phyloP scores from a whole-genome alignment of 2,329 filamentous ascomycete species.

The Pochonia chlamydosporia region DNA sequence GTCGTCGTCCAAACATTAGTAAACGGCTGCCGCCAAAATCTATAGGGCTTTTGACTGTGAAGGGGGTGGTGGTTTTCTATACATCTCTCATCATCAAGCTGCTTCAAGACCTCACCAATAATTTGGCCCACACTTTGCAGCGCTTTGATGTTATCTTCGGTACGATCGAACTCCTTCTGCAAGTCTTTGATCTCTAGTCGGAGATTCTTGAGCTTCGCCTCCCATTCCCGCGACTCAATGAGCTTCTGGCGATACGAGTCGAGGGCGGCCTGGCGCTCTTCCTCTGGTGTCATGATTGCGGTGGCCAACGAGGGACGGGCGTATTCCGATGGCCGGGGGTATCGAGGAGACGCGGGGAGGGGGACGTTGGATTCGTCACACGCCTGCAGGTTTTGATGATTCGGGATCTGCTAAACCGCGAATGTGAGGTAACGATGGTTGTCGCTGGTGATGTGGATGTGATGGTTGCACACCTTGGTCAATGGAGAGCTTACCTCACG shows the following conservation, averaged over 20 bases:
- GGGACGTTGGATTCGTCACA: neutral
- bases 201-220: conserved; percentile 91
- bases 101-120: conserved; percentile 97
- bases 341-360: conserved; percentile 4
- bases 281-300: conserved; percentile 45
- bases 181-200: conserved; percentile 94
- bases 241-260: conserved; percentile 74
- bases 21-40: too few species aligned
- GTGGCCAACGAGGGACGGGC: neutral
- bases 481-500: conserved; percentile 34
- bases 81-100: conserved; percentile 98
- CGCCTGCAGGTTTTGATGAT: neutral
- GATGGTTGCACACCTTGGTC: conserved; percentile 12
- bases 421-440: neutral
- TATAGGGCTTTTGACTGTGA: too few species aligned
- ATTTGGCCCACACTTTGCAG: conserved; percentile 98
- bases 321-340: conserved; percentile 3
- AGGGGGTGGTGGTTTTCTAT: conserved; percentile 29
- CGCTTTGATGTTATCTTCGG: conserved; percentile 99
- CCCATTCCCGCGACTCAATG: conserved; percentile 96
- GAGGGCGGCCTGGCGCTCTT: conserved; percentile 64
- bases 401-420: neutral
- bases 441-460: conserved; percentile 9
- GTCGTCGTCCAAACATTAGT: conserved; percentile 11
- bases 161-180: conserved; percentile 91